Conservation (phyloP, 2,329 filamentous ascomycete genomes). For the Didymella pomorum region DNA sequence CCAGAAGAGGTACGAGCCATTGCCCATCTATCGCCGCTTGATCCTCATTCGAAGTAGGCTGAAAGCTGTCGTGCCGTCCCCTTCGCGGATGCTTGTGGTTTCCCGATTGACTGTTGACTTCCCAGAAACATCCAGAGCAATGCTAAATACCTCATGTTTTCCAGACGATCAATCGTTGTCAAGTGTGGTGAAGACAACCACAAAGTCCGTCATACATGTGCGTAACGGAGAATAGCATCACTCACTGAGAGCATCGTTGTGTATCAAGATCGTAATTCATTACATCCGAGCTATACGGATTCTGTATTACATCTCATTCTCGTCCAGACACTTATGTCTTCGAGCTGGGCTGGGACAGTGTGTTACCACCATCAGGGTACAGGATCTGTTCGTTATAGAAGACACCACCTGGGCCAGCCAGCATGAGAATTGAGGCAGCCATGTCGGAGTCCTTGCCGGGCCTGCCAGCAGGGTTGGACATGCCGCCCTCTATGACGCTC, state of each 20-base stretch:
- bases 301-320: neutral
- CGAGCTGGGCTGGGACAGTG: slow-evolving; percentile 22
- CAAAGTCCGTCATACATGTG: too few species aligned
- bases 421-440: slow-evolving; percentile 60
- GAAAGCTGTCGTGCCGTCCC: too few species aligned
- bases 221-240: too few species aligned
- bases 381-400: slow-evolving; percentile 64
- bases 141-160: too few species aligned
- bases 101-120: too few species aligned
- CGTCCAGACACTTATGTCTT: slow-evolving; percentile 12
- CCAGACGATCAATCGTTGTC: too few species aligned
- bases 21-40: too few species aligned
- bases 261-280: slow-evolving; percentile 1
- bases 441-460: slow-evolving; percentile 52
- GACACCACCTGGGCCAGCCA: slow-evolving; percentile 60
- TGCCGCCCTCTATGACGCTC: slow-evolving; percentile 52
- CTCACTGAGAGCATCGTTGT: neutral
- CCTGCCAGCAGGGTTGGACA: slow-evolving; percentile 55
- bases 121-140: too few species aligned
- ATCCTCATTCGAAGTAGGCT: too few species aligned
- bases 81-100: too few species aligned
- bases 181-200: too few species aligned
- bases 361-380: slow-evolving; percentile 57
- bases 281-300: neutral
- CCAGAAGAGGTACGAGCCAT: too few species aligned